phyloP scores from a whole-genome alignment of 345 rosid genomes.

The Eucalyptus dawsonii region DNA sequence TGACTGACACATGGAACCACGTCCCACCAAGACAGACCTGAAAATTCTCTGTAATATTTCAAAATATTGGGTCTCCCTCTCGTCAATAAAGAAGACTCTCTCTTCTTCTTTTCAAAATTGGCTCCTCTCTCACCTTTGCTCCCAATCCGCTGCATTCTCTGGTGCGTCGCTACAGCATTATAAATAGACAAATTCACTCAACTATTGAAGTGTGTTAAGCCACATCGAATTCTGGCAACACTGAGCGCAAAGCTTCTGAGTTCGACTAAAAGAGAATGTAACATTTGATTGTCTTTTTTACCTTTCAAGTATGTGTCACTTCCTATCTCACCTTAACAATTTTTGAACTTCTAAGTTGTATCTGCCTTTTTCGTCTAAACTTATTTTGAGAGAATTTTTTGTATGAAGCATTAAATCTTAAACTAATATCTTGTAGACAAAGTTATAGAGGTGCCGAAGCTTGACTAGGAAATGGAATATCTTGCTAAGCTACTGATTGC shows the following conservation, averaged over 20 bases:
- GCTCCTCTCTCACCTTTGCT: no score
- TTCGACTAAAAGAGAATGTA: no score
- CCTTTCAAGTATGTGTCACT: constrained; percentile 48
- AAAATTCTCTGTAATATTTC: no score
- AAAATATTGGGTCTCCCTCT: no score
- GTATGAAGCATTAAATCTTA: background rate
- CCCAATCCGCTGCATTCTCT: fast-evolving
- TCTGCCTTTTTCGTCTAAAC: background rate
- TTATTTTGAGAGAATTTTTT: background rate
- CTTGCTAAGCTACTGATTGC: no score
- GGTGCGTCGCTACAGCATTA: fast-evolving
- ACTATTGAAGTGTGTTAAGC: background rate
- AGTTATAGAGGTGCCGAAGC: constrained; percentile 54
- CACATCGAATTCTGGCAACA: no score
- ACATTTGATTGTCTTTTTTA: constrained; percentile 69
- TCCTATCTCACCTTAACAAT: background rate
- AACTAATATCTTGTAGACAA: constrained; percentile 27
- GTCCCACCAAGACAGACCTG: no score
- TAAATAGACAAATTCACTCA: background rate
- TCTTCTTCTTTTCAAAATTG: no score
- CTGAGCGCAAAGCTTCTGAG: no score
- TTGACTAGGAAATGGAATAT: no score
- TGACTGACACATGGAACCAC: no score
- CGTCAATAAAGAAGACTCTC: no score
- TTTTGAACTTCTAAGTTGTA: background rate